Percentiles rank a stretch among this genome's conserved stretches.
These are phyloP conservation scores for Panellus pusillus DNA, from an alignment of 768 basidiomycete genomes.

Conservation along the genomic window DNA sequence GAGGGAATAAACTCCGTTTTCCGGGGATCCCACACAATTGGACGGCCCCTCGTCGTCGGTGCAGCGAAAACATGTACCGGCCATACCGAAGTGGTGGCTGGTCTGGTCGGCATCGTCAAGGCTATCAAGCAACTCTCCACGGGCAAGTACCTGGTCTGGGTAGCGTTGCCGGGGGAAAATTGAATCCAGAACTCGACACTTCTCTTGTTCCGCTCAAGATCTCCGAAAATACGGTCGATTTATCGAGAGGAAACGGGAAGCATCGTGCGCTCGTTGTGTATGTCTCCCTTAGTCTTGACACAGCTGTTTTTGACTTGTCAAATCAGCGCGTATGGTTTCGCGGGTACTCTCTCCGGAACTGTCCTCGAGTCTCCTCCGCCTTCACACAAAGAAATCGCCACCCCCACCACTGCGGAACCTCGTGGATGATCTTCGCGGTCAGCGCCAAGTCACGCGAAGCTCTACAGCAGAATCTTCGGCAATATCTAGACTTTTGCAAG, in stretches of 20 bases:
- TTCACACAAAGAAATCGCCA: conserved; percentile 9
- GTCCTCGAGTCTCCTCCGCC: conserved; percentile 29
- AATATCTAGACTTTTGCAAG: conserved; percentile 34
- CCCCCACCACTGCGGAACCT: conserved; percentile 1
- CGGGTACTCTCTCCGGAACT: conserved; percentile 35
- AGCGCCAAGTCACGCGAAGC: conserved; percentile 35
- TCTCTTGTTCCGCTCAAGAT: conserved; percentile 32
- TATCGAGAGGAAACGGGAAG: conserved; percentile 24
- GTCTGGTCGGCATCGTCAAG: conserved; percentile 34
- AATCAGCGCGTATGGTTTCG: conserved; percentile 36
- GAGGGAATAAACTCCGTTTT: conserved; percentile 38
- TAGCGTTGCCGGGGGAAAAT: conserved; percentile 29
- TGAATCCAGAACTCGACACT: conserved; percentile 36
- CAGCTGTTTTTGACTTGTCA: background rate
- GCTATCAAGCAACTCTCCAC: conserved; percentile 28
- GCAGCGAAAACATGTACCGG: conserved; percentile 36
- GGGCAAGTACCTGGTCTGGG: conserved; percentile 32
- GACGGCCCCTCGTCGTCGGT: conserved; percentile 33
- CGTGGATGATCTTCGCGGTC: conserved; percentile 32
- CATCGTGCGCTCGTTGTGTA: conserved; percentile 33
- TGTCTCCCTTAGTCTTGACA: background rate
- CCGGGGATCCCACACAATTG: conserved; percentile 28
- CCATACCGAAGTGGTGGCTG: conserved; percentile 35
- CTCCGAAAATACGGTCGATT: conserved; percentile 21
- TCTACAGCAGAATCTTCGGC: conserved; percentile 29